Base-by-base conservation (phyloP, 1,139 yeast genomes). In the Suhomyces ambrosiae region DNA sequence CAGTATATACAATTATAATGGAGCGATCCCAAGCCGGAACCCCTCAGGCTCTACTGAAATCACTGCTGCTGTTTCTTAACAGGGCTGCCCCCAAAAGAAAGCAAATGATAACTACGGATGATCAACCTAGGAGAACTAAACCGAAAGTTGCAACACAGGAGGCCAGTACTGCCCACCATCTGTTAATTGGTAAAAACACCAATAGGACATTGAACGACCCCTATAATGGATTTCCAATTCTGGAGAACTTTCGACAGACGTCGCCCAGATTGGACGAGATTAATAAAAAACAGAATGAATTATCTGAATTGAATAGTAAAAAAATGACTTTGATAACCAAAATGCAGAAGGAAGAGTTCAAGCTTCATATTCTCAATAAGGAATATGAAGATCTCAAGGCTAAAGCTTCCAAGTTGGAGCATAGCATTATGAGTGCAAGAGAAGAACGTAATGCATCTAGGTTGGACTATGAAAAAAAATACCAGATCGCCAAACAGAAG, bases 391-490 rank as follows among this genome's bases (percentile, higher is more conserved):
- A 44, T 15, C 13, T 44, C 14, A 42, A 37, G 35, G 23, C 28
- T 7, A 39, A 51, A 13, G 35, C 49, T 16, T 27, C 35, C 23
- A 42, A 45, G 19, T 33, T 53, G 31, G 50, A 44, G 19, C 45
- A 41, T 18, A 35, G 45, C 3, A 46, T 54, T 13, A 51, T 49
- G 14, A 25, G 35, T 18, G 41, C 48, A 23, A 40, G 41, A 14
- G 50, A 49, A 4, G 58, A 60, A 21, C 35, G 42, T 12, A 29
- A 31, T 11, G 32, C 34, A 4, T 19, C 63, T n/a, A 49, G 53
- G 10, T 54, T 58, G 22, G 71, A 65, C 30, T 53, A 62, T 30
- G 65, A 66, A 29, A 55, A 66, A 15, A 24, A 26, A 12, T 47
- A 38, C 25, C 39, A 37, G n/a, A 16, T 47, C 18, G 42, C 44